Base-by-base conservation (phyloP, 805 yeast species). In the Nakazawaea ernobii region DNA sequence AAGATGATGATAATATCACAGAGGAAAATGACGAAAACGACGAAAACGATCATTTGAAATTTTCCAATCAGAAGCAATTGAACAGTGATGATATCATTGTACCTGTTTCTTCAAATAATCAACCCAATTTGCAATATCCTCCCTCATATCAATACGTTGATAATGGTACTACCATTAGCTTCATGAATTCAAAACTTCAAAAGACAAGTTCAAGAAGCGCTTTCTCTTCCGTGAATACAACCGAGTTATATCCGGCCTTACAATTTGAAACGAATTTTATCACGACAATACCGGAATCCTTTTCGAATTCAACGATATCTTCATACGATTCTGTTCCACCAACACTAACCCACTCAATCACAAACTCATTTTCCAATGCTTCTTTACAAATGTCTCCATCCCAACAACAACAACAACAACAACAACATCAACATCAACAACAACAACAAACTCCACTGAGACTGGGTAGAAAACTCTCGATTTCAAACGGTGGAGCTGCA, bases 391-490 rank as follows among this genome's bases (percentile, higher is more conserved):
- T 35, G 30, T 43, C 49, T 10, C 48, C 45, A 8, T 36, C 44
- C 56, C 67, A 33, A 70, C 46, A 35, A 29, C 24, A 26, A 29
- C 42, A 27, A 8, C 13, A 20, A 8, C 15, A n/a, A 7, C 42
- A 3, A n/a, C 74, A 7, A 74, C 75, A 2, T 55, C 69, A 24
- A 74, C 75, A 1, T 55, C 68, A 17, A 57, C 67, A 48, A 59
- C 60, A 24, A 56, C 74, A 49, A 65, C 62, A 41, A 62, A 66
- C 57, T 59, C 70, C 52, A 53, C 65, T 37, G 62, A 71, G 49
- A 53, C 66, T 46, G 56, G 61, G 37, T 38, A 39, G 55, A 32
- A 51, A 59, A 42, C 49, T 52, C 26, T 49, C 56, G 2, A 46
- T 46, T n/a, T 46, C 49, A 5, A 40, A 33, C 20, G 37, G 43